phyloP scores from a whole-genome alignment of 306 rosid species.

The Cyclanthera cordifolia region DNA sequence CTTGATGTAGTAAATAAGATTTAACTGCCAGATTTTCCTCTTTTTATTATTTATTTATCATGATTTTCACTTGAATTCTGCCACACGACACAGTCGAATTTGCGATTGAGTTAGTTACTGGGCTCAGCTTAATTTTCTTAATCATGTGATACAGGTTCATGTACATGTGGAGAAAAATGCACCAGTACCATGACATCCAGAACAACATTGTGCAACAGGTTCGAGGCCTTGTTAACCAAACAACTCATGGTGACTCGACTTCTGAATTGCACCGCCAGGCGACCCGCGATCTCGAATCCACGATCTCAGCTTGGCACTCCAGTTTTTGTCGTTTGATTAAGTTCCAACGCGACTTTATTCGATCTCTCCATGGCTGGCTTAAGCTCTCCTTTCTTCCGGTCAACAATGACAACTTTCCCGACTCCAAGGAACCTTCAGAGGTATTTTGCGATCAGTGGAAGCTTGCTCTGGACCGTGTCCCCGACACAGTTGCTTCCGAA shows the following conservation, averaged over 20 bases:
- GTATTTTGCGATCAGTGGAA: slow-evolving; percentile 88
- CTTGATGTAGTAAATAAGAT: not conserved
- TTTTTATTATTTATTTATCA: not conserved
- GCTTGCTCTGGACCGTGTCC: slow-evolving; percentile 93
- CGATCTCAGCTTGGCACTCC: slow-evolving; percentile 81
- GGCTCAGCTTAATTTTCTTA: not conserved
- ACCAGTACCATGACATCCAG: slow-evolving; percentile 77
- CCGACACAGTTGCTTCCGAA: slow-evolving; percentile 88
- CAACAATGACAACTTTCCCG: slow-evolving; percentile 35
- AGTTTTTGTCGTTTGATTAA: slow-evolving; percentile 75
- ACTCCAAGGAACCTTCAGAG: slow-evolving; percentile 46
- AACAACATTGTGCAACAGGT: slow-evolving; percentile 92
- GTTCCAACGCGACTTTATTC: slow-evolving; percentile 70
- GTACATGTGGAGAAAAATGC: slow-evolving; percentile 99
- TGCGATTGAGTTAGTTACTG: not conserved
- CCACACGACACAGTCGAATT: not conserved
- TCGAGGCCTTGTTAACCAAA: slow-evolving; percentile 66
- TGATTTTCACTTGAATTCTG: not conserved
- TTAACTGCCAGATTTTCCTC: not conserved
- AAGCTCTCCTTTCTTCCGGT: slow-evolving; percentile 72
- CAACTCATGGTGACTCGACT: slow-evolving; percentile 60
- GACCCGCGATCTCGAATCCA: slow-evolving; percentile 85
- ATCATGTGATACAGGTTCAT: slow-evolving; percentile 46
- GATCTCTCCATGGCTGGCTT: slow-evolving; percentile 77
- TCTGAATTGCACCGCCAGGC: slow-evolving; percentile 92